These are phyloP conservation scores for Dothistroma septosporum DNA, from an alignment of 2,329 filamentous ascomycete genomes.

Conservation along the genomic window DNA sequence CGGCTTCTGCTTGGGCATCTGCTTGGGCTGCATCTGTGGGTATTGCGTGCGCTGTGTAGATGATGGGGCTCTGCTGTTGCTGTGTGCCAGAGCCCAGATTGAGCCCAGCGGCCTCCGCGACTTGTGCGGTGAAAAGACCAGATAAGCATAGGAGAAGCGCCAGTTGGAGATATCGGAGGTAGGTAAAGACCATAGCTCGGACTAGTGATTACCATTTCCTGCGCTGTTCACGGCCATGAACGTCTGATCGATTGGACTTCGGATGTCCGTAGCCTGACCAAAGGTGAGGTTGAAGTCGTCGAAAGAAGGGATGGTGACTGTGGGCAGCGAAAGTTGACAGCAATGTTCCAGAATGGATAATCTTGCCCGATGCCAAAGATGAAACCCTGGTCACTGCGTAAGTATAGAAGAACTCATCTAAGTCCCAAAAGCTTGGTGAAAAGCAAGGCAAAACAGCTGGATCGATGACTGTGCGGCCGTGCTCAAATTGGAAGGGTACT, in stretches of 20 bases:
- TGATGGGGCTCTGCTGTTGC: neutral
- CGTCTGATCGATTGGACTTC: neutral
- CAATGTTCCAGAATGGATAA: neutral
- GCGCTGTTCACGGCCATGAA: neutral
- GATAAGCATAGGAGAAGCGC: neutral
- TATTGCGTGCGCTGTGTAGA: constrained; percentile 1
- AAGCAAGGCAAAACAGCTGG: neutral
- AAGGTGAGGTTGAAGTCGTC: neutral
- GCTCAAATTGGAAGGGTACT: neutral
- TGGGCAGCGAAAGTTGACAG: neutral
- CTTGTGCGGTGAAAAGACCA: neutral
- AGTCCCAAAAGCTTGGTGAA: neutral
- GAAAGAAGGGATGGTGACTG: neutral
- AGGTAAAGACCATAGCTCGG: neutral
- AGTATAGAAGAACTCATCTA: neutral
- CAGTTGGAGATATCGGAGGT: neutral
- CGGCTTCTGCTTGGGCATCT: neutral
- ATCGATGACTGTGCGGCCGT: neutral
- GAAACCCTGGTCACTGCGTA: neutral
- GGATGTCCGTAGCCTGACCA: neutral
- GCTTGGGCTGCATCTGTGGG: neutral
- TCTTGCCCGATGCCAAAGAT: neutral
- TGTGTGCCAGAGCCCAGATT: neutral
- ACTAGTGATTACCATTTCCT: neutral
- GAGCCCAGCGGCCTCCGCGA: neutral